Base-by-base conservation (phyloP, 345 rosid genomes). In the Euphorbia peplus region DNA sequence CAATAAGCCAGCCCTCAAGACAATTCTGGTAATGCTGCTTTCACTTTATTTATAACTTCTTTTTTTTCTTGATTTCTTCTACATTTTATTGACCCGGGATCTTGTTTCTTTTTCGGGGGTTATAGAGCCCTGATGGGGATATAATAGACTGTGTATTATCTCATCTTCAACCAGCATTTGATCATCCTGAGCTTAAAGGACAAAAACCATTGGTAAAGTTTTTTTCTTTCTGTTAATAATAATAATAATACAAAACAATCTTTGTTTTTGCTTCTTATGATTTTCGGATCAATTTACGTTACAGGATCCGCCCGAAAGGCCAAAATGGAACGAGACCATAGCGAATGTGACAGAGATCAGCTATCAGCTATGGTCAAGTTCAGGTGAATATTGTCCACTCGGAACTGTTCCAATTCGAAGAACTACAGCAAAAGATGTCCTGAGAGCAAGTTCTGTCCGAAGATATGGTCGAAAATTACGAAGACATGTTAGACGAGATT, bases 81-180 rank as follows among this genome's bases (percentile, higher is more conserved):
- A 3, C 2, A 7, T 32, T 47, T 61, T 28, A 35, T 1, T 68
- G 69, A 74, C 28, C 69, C 46, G 51, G 39, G 42, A 46, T 48
- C 42, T 63, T 63, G 60, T 42, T 60, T 62, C 54, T n/a, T n/a
- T n/a, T n/a, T n/a, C n/a, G n/a, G n/a, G n/a, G 30, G 15, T 42
- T 71, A 30, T 70, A 76, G 80, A 76, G 80, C 64, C 80, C 80
- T 18, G 80, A 76, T 51, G 80, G 80, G 13, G 80, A 76, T 42
- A 48, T 68, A 16, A 47, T 76, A 35, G 76, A 76, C 42, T 76
- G 80, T 58, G 76, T 76, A 53, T 57, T 67, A 64, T 63, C 80
- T 48, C 76, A 76, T 76, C 76, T 67, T 67, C 80, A 76, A 68
- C 80, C 80, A 25, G 76, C 80, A 76, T 76, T 76, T 72, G 80